Conservation (phyloP, 208 protist species). For the Acanthamoeba castellanii region DNA sequence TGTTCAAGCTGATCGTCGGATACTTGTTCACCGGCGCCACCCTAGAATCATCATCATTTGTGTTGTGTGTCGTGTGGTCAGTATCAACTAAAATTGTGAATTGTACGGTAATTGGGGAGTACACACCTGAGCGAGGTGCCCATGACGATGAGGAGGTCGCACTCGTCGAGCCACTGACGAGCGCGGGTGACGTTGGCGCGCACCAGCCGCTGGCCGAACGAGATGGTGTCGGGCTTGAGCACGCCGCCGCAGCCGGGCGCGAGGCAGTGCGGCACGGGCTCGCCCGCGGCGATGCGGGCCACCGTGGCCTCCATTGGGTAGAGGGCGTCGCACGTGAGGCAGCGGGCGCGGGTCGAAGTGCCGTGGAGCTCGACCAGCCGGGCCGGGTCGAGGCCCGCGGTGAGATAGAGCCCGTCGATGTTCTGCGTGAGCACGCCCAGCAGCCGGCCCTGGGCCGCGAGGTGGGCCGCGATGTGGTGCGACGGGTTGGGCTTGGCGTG, state of each 20-base stretch:
- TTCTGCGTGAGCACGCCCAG: slow-evolving; percentile 68
- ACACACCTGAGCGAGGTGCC: slow-evolving; percentile 47
- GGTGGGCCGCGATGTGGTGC: slow-evolving; percentile 62
- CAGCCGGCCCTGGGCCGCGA: not conserved
- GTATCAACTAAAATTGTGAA: not conserved
- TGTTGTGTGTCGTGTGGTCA: too few relatives aligned
- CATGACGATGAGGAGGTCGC: slow-evolving; percentile 74
- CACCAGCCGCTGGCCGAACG: slow-evolving; percentile 42
- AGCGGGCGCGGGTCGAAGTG: slow-evolving; percentile 20
- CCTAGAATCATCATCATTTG: not conserved
- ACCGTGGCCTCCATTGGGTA: slow-evolving; percentile 8
- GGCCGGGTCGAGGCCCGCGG: not conserved
- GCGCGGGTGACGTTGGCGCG: slow-evolving; percentile 13
- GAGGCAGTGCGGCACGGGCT: slow-evolving; percentile 21
- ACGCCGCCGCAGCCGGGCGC: slow-evolving; percentile 38
- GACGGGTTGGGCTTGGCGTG: slow-evolving; percentile 31
- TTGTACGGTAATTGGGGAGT: not conserved
- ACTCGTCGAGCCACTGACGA: not conserved
- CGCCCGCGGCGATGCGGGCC: not conserved
- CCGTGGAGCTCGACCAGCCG: slow-evolving; percentile 50
- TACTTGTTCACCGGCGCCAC: slow-evolving; percentile 58
- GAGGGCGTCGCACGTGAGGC: slow-evolving; percentile 13
- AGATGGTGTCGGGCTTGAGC: slow-evolving; percentile 61
- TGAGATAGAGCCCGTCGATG: slow-evolving; percentile 55
- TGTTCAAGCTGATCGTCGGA: slow-evolving; percentile 49